phyloP scores from a whole-genome alignment of 176 grass and related monocot genomes.

The Oryza meyeriana region DNA sequence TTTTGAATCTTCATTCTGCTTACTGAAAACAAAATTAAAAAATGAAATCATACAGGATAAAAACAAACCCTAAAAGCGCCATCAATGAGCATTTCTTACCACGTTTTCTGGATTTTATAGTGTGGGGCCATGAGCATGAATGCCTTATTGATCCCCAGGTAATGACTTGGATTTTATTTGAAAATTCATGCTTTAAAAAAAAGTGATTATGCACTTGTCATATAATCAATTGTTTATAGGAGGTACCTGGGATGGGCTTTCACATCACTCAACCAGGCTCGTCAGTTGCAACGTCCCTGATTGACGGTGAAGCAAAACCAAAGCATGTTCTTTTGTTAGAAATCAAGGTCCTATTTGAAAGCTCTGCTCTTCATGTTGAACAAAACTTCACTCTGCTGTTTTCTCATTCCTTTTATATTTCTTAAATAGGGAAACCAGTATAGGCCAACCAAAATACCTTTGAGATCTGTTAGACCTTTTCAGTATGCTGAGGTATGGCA shows the following conservation, averaged over 20 bases:
- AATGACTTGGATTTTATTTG: conserved; percentile 22
- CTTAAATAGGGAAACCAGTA: conserved; percentile 81
- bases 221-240: conserved; percentile 40
- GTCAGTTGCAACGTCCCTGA: conserved; percentile 87
- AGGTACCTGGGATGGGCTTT: conserved; percentile 94
- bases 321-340: conserved; percentile 94
- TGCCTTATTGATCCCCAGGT: conserved; percentile 94
- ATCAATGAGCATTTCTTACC: conserved; percentile 98
- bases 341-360: conserved; percentile 64
- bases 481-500: conserved; percentile 84
- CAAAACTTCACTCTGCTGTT: not conserved
- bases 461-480: conserved; percentile 89
- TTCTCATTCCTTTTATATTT: conserved; percentile 45
- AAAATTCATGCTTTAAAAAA: not conserved
- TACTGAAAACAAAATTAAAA: conserved; percentile 14
- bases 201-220: conserved; percentile 4
- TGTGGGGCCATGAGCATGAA: conserved; percentile 99
- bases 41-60: conserved; percentile 59
- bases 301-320: conserved; percentile 94
- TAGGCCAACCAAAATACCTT: conserved; percentile 86
- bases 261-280: conserved; percentile 97
- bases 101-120: conserved; percentile 79
- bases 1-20: not conserved
- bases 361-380: conserved; percentile 13
- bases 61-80: conserved; percentile 87